A percentile compares a stretch with the other conserved stretches of the same genome.
These are phyloP conservation scores for Suillus subluteus DNA, from an alignment of 768 basidiomycete species.

Conservation along the genomic window DNA sequence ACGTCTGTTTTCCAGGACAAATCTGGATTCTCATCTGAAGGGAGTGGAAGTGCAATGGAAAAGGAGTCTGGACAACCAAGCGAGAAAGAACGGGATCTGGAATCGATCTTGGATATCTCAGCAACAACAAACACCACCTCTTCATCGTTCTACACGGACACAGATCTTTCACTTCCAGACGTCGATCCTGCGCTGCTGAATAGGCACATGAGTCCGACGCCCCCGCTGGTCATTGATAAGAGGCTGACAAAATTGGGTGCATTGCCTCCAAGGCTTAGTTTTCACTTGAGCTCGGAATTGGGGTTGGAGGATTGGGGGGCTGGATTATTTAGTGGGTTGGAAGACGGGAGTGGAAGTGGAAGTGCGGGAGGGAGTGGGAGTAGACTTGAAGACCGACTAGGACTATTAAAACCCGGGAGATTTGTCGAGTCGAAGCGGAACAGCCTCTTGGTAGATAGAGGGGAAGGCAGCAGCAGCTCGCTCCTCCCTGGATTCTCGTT, in stretches of 20 bases:
- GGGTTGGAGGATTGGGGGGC: slow-evolving; percentile 60
- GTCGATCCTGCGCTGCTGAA: slow-evolving; percentile 14
- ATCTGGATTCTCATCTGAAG: slow-evolving; percentile 4
- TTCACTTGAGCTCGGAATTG: slow-evolving; percentile 43
- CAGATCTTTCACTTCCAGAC: slow-evolving; percentile 7
- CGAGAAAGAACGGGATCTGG: slow-evolving; percentile 15
- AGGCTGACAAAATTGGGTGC: slow-evolving; percentile 12
- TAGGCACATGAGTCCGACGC: slow-evolving; percentile 25
- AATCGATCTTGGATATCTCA: slow-evolving; percentile 33
- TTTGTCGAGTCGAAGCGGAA: neutral
- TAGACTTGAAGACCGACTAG: neutral
- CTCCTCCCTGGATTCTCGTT: slow-evolving; percentile 1
- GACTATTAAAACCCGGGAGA: neutral
- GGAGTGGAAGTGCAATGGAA: neutral
- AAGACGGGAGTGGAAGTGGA: slow-evolving; percentile 40
- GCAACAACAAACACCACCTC: neutral
- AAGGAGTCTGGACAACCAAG: slow-evolving; percentile 11
- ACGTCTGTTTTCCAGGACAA: slow-evolving; percentile 23
- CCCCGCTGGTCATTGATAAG: slow-evolving; percentile 37
- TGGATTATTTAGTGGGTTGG: slow-evolving; percentile 54
- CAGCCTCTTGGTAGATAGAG: slow-evolving; percentile 15
- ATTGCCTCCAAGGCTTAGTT: slow-evolving; percentile 56
- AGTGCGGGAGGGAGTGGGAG: neutral
- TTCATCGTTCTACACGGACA: slow-evolving; percentile 21
- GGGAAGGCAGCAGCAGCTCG: slow-evolving; percentile 2